Percentiles rank a stretch among this genome's conserved stretches.
Conservation (phyloP, 345 rosid species). For the Citrus glauca region DNA sequence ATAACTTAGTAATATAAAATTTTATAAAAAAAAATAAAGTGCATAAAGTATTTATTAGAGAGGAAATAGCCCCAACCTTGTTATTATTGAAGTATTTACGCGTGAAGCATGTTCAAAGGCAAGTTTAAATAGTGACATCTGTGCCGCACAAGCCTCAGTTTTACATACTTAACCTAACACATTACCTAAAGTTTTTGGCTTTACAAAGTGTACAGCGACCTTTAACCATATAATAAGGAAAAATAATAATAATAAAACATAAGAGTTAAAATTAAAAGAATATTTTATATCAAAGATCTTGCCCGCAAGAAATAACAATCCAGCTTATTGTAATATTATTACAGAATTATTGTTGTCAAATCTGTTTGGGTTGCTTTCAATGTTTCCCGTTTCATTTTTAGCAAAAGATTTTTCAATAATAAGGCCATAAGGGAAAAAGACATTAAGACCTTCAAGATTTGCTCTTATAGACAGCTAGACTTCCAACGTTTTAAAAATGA, state of each 20-base stretch:
- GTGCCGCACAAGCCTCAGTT: conserved; percentile 14
- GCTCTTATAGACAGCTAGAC: too few relatives aligned
- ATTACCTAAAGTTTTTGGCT: conserved; percentile 32
- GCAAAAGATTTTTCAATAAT: background rate
- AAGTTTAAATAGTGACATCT: conserved; percentile 30
- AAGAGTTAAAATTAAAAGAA: conserved; percentile 5
- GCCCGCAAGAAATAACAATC: conserved; percentile 28
- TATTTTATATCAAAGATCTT: conserved; percentile 1
- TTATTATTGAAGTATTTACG: background rate
- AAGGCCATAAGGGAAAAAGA: too few relatives aligned
- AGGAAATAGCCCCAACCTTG: too few relatives aligned
- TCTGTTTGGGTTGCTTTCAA: background rate
- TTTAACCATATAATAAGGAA: background rate
- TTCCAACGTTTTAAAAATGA: too few relatives aligned
- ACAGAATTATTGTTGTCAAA: conserved; percentile 1
- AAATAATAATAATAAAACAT: background rate
- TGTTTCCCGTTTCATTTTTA: background rate
- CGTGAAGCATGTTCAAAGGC: conserved; percentile 19
- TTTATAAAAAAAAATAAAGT: too few relatives aligned
- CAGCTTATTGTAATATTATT: background rate
- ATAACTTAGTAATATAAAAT: too few relatives aligned
- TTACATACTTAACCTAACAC: conserved; percentile 28
- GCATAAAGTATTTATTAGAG: too few relatives aligned
- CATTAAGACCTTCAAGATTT: too few relatives aligned
- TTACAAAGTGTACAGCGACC: conserved; percentile 10